These are phyloP conservation scores for Eucalyptus cloeziana DNA, from an alignment of 345 rosid species.

Conservation along the genomic window DNA sequence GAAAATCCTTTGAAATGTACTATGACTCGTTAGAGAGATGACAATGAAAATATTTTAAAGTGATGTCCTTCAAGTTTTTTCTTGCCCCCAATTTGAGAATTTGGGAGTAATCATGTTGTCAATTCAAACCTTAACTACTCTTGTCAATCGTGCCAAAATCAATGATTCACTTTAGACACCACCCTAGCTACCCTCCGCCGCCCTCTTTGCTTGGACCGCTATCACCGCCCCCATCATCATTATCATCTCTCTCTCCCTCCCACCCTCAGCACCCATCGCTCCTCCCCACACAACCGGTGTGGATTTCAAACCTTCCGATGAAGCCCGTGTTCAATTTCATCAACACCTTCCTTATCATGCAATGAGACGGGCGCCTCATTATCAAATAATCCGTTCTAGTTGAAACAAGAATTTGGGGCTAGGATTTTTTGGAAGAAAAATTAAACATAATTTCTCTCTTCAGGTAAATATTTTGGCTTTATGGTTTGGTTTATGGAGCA, in stretches of 20 bases:
- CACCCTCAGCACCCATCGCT: not conserved
- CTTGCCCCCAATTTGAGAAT: not conserved
- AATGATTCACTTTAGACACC: not conserved
- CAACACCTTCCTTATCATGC: not conserved
- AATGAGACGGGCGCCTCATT: not conserved
- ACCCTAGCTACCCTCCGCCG: fast-evolving
- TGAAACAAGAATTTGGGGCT: not conserved
- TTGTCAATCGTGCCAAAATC: not conserved
- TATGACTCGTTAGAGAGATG: not conserved
- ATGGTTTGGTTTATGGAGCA: not conserved
- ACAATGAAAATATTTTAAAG: not conserved
- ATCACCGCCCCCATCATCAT: not conserved
- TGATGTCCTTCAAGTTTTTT: not conserved
- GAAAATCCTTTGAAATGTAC: not conserved
- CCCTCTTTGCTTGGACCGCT: not conserved
- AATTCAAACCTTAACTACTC: not conserved
- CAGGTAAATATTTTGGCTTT: not conserved
- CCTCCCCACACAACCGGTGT: not conserved
- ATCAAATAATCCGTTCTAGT: not conserved
- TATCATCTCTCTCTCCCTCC: not conserved
- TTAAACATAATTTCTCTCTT: not conserved
- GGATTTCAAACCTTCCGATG: not conserved
- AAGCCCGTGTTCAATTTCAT: not conserved
- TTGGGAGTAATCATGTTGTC: not conserved
- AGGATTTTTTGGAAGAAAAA: not conserved